A percentile compares a stretch with the other conserved stretches of the same genome.
Conservation (phyloP, 805 yeast species). For the Yamadazyma paraphyllophila region DNA sequence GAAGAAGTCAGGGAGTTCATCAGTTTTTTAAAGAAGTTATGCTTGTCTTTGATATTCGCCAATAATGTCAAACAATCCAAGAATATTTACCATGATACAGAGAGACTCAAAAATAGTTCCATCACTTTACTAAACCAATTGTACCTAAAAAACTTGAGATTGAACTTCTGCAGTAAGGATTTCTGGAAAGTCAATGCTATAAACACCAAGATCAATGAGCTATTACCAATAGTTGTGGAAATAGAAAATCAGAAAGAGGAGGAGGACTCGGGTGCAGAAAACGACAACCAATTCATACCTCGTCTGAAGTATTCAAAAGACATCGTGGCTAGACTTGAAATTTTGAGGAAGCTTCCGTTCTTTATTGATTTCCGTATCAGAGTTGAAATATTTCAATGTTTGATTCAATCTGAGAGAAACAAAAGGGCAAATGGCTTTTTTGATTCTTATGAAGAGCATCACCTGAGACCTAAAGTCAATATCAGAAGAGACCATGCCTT, state of each 20-base stretch:
- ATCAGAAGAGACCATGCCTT: slow-evolving; percentile 62
- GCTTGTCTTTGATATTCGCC: slow-evolving; percentile 49
- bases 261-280: slow-evolving; percentile 4
- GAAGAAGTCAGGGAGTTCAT: slow-evolving; percentile 42
- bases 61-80: slow-evolving; percentile 6
- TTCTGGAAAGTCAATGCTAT: slow-evolving; percentile 49
- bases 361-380: slow-evolving; percentile 74
- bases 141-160: slow-evolving; percentile 62
- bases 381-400: slow-evolving; percentile 65
- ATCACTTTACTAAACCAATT: slow-evolving; percentile 61
- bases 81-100: slow-evolving; percentile 9
- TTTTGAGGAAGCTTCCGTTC: slow-evolving; percentile 70
- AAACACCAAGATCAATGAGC: slow-evolving; percentile 31
- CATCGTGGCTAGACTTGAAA: slow-evolving; percentile 36
- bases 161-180: slow-evolving; percentile 45
- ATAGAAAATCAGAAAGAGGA: slow-evolving; percentile 38
- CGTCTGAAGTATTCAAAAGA: slow-evolving; percentile 10
- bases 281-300: slow-evolving; percentile 13
- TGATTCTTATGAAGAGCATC: slow-evolving; percentile 7
- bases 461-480: slow-evolving; percentile 47
- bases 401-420: slow-evolving; percentile 55
- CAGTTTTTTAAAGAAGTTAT: slow-evolving; percentile 47
- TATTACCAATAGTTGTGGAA: slow-evolving; percentile 37
- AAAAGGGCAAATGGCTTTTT: slow-evolving; percentile 11
- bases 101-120: slow-evolving; percentile 32